Conservation (phyloP, 2,329 filamentous ascomycete genomes). For the Apiospora hydei region DNA sequence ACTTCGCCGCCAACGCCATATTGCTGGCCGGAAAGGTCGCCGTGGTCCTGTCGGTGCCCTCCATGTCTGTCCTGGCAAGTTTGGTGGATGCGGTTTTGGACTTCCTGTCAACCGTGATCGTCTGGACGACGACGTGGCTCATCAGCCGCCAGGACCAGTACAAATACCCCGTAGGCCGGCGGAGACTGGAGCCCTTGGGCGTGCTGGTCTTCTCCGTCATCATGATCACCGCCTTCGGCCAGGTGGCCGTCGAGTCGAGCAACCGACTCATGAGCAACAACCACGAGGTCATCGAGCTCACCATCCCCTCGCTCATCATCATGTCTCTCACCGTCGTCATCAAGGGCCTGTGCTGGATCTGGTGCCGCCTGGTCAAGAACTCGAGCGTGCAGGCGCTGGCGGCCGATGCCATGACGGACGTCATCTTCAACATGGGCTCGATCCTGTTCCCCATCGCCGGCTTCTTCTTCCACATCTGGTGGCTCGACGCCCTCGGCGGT, state of each 20-base stretch:
- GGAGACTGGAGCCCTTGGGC: constrained; percentile 79
- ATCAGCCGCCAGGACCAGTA: constrained; percentile 78
- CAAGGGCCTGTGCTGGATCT: constrained; percentile 84
- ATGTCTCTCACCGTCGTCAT: constrained; percentile 84
- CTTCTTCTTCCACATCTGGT: constrained; percentile 80
- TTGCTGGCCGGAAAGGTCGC: constrained; percentile 79
- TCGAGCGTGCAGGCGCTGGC: constrained; percentile 82
- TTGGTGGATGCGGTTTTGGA: constrained; percentile 82
- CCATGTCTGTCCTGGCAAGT: constrained; percentile 81
- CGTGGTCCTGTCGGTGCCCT: constrained; percentile 79
- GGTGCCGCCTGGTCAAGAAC: constrained; percentile 86
- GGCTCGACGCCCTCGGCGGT: constrained; percentile 82
- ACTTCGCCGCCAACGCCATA: constrained; percentile 78
- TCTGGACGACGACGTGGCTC: constrained; percentile 78
- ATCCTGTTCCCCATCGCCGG: constrained; percentile 86
- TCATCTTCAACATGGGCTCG: constrained; percentile 89
- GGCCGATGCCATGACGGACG: constrained; percentile 70
- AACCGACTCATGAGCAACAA: constrained; percentile 67
- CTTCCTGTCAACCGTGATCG: constrained; percentile 82
- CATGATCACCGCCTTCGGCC: constrained; percentile 85
- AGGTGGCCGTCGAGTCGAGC: constrained; percentile 76
- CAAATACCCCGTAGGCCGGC: constrained; percentile 79
- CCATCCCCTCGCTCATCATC: constrained; percentile 75
- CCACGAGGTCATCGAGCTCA: constrained; percentile 75
- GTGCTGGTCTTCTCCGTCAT: constrained; percentile 84